Evolutionary conservation across 2,329 filamentous ascomycete genomes (phyloP).

Genomic region (Epichloe gansuensis): DNA sequence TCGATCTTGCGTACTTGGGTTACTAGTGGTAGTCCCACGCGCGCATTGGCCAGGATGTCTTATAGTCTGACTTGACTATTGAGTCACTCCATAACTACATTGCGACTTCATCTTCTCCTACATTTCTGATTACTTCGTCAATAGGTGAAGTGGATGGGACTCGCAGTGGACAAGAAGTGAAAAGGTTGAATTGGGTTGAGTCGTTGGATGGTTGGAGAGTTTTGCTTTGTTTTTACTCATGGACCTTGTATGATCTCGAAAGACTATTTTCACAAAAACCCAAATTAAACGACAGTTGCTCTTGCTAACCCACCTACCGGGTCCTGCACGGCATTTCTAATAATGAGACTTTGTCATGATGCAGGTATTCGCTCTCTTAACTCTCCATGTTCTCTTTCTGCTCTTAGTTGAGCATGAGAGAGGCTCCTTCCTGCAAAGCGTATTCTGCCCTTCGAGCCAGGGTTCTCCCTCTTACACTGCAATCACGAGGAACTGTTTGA

Average conservation of each 20-base stretch:
- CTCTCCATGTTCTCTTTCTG: too few species aligned
- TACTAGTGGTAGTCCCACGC: background rate
- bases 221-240: background rate
- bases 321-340: background rate
- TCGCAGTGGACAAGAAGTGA: background rate
- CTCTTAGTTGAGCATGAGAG: too few species aligned
- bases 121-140: conserved; percentile 1
- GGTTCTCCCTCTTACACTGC: too few species aligned
- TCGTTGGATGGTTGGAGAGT: conserved; percentile 1
- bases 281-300: conserved; percentile 2
- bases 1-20: background rate
- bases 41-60: background rate
- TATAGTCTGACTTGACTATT: background rate
- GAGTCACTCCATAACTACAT: background rate
- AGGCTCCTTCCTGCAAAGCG: too few species aligned
- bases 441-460: too few species aligned
- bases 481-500: too few species aligned
- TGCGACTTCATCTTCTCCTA: background rate
- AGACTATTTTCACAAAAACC: background rate
- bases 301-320: background rate
- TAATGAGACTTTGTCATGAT: too few species aligned
- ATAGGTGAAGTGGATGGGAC: background rate
- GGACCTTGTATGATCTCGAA: conserved; percentile 9
- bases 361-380: too few species aligned
- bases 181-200: background rate